A percentile compares a stretch with the other conserved stretches of the same genome.
phyloP scores from a whole-genome alignment of 73 alveolate genomes.

The Halteria grandinella region DNA sequence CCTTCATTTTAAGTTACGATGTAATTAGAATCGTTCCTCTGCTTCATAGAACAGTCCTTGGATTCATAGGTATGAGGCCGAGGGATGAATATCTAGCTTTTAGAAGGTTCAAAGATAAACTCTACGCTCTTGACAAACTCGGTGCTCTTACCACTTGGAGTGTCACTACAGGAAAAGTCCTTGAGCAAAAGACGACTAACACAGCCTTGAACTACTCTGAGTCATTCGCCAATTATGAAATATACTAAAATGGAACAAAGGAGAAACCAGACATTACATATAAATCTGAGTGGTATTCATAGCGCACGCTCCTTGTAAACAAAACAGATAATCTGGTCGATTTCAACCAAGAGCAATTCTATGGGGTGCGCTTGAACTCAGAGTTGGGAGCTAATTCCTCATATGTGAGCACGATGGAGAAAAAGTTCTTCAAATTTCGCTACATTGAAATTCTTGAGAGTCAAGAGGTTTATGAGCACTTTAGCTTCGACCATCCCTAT shows the following conservation, averaged over 20 bases:
- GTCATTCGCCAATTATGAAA: background rate
- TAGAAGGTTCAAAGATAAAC: conserved; percentile 31
- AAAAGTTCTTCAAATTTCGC: conserved; percentile 26
- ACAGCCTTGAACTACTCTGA: conserved; percentile 16
- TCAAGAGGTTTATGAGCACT: conserved; percentile 22
- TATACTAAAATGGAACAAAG: too few species aligned
- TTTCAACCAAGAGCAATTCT: conserved; percentile 20
- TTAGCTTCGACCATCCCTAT: conserved; percentile 37
- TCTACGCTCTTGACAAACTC: conserved; percentile 31
- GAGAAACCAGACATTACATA: conserved; percentile 16
- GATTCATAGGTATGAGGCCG: conserved; percentile 39
- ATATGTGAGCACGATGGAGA: conserved; percentile 10
- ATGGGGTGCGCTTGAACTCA: conserved; percentile 13
- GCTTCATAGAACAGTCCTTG: conserved; percentile 42
- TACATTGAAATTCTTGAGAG: conserved; percentile 28
- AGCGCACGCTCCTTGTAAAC: conserved; percentile 17
- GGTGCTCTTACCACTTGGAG: conserved; percentile 35
- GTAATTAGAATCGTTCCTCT: conserved; percentile 34
- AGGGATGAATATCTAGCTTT: conserved; percentile 29
- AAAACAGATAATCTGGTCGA: background rate
- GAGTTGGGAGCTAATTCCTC: conserved; percentile 9
- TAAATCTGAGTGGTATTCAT: conserved; percentile 36
- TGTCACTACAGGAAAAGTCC: conserved; percentile 27
- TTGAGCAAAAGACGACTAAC: background rate
- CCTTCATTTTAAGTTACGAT: conserved; percentile 17